Percentiles rank a stretch among this genome's conserved stretches.
Evolutionary conservation across 2,329 filamentous ascomycete genomes (phyloP).

Genomic region (Paraphaeosphaeria sporulosa): DNA sequence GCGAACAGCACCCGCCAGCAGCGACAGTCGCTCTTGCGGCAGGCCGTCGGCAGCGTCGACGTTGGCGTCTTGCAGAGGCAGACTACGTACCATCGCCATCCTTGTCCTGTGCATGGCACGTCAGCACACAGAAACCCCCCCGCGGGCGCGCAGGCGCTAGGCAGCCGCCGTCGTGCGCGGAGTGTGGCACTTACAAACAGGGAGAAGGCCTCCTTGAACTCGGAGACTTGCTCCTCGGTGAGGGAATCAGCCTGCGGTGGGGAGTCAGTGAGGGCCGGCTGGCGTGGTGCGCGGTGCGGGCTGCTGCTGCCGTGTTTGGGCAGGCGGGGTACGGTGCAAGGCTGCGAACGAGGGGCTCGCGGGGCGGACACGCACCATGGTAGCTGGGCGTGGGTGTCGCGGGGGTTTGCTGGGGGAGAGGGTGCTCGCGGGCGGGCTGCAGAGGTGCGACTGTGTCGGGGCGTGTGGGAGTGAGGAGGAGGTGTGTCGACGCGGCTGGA

Average conservation of each 20-base stretch:
- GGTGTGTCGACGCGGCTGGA: slow-evolving; percentile 42
- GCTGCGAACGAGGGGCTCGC: slow-evolving; percentile 27
- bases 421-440: slow-evolving; percentile 12
- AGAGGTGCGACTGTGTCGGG: slow-evolving; percentile 6
- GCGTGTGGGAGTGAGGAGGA: slow-evolving; percentile 12
- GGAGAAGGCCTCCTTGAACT: slow-evolving; percentile 99
- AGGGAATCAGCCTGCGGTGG: slow-evolving; percentile 85
- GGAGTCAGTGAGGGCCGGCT: slow-evolving; percentile 32
- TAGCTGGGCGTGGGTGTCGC: slow-evolving; percentile 27
- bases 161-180: slow-evolving; percentile 28
- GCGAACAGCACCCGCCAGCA: not conserved
- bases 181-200: slow-evolving; percentile 82
- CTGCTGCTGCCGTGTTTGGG: slow-evolving; percentile 37
- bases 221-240: slow-evolving; percentile 99
- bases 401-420: slow-evolving; percentile 1
- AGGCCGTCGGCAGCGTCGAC: not conserved
- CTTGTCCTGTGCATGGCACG: slow-evolving; percentile 58
- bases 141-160: slow-evolving; percentile 25
- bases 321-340: slow-evolving; percentile 46
- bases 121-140: slow-evolving; percentile 33
- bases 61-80: not conserved
- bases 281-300: slow-evolving; percentile 16
- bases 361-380: slow-evolving; percentile 45
- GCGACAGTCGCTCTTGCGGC: not conserved
- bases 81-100: slow-evolving; percentile 62